Evolutionary conservation across 257 asterid species (phyloP).

Genomic region (Thymus mandschuricus): DNA sequence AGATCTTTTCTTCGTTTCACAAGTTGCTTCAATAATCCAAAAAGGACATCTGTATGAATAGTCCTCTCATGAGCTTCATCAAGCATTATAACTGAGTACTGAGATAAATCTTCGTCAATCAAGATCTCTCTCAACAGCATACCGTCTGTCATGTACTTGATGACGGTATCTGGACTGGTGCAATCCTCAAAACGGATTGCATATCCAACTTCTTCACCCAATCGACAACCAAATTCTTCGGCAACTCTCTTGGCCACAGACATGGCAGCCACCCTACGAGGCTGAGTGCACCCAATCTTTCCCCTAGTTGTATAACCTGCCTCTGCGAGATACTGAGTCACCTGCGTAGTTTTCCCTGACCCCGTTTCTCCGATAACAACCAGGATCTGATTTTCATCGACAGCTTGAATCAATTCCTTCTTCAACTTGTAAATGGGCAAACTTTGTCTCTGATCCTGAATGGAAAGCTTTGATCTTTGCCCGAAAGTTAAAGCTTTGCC

Average conservation of each 20-base stretch:
- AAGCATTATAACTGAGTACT: conserved; percentile 90
- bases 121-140: conserved; percentile 94
- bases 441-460: conserved; percentile 93
- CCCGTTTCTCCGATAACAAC: conserved; percentile 98
- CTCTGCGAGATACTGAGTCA: conserved; percentile 93
- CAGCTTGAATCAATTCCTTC: conserved; percentile 84
- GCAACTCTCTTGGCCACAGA: conserved; percentile 98
- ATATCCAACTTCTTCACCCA: conserved; percentile 96
- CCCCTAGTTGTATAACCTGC: conserved; percentile 95
- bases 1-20: conserved; percentile 83
- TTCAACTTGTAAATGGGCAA: conserved; percentile 85
- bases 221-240: conserved; percentile 94
- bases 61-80: conserved; percentile 98
- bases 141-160: conserved; percentile 97
- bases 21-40: conserved; percentile 78
- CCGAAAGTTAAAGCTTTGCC: conserved; percentile 92
- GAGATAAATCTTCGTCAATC: conserved; percentile 78
- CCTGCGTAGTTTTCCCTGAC: conserved; percentile 95
- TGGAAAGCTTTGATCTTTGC: conserved; percentile 88
- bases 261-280: conserved; percentile 98
- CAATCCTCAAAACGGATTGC: conserved; percentile 96
- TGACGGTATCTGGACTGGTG: conserved; percentile 94
- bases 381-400: conserved; percentile 85
- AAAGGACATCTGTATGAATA: conserved; percentile 82
- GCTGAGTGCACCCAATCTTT: conserved; percentile 92